Conservation (phyloP, 1,284 basidiomycete genomes). For the Cryptococcus depauperatus region DNA sequence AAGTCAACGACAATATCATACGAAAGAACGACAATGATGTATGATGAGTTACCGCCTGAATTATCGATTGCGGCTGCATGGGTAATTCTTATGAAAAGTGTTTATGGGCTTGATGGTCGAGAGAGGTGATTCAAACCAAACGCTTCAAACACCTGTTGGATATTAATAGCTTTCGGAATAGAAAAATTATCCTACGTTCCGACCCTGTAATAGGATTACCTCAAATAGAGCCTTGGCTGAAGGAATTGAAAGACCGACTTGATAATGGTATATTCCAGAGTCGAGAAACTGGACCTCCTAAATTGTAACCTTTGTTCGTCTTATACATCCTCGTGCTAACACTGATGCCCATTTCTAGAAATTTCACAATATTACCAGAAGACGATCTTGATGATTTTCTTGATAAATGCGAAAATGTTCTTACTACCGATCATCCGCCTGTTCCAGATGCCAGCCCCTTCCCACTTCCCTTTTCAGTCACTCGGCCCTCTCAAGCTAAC, state of each 20-base stretch:
- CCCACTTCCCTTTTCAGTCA: slow-evolving; percentile 8
- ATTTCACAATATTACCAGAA: slow-evolving; percentile 21
- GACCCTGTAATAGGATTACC: slow-evolving; percentile 59
- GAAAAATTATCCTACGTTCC: slow-evolving; percentile 8
- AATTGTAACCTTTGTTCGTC: neutral
- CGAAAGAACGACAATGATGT: slow-evolving; percentile 15
- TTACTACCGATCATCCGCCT: slow-evolving; percentile 23
- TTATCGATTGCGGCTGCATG: slow-evolving; percentile 58
- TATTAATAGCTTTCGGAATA: neutral
- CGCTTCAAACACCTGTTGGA: neutral
- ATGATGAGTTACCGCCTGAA: slow-evolving; percentile 58
- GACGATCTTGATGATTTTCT: slow-evolving; percentile 35
- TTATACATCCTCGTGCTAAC: neutral
- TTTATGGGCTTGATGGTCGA: slow-evolving; percentile 71
- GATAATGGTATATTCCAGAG: slow-evolving; percentile 31
- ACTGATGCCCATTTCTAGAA: slow-evolving; percentile 8
- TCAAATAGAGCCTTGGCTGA: slow-evolving; percentile 51
- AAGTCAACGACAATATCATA: slow-evolving; percentile 3
- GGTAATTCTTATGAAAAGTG: slow-evolving; percentile 68
- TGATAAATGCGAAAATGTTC: slow-evolving; percentile 21
- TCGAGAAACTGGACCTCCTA: slow-evolving; percentile 10
- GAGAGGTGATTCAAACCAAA: slow-evolving; percentile 48
- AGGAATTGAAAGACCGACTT: slow-evolving; percentile 46
- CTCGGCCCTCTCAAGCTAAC: neutral
- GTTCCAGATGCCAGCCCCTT: slow-evolving; percentile 14